phyloP scores from a whole-genome alignment of 2,329 filamentous ascomycete species.

The Epichloe amarillans region DNA sequence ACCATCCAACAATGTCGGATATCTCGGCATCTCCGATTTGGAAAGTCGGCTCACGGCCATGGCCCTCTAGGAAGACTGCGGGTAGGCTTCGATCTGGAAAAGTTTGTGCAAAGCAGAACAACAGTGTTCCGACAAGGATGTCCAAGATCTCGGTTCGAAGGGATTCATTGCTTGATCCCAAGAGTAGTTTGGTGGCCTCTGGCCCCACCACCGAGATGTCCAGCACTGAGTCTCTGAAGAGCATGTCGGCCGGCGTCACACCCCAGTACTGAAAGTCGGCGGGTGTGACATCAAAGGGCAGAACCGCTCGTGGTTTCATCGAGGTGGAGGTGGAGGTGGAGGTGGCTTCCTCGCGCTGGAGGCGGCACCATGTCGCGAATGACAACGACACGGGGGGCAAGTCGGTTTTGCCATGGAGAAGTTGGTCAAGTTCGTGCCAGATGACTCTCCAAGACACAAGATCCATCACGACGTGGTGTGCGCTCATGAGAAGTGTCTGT shows the following conservation, averaged over 20 bases:
- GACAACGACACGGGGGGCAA: constrained; percentile 6
- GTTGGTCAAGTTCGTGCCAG: constrained; percentile 8
- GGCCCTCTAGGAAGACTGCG: constrained; percentile 26
- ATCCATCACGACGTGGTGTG: constrained; percentile 19
- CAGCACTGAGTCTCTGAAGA: background rate
- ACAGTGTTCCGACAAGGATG: constrained; percentile 21
- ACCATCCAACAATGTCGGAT: constrained; percentile 31
- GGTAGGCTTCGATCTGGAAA: constrained; percentile 23
- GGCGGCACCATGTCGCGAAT: constrained; percentile 24
- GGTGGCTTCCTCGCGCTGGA: constrained; percentile 9
- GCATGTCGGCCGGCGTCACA: background rate
- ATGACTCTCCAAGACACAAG: constrained; percentile 36
- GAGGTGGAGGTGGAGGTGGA: constrained; percentile 1
- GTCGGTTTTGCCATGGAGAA: constrained; percentile 3
- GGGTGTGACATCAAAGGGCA: constrained; percentile 2
- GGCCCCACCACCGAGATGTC: constrained; percentile 4
- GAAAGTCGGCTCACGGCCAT: constrained; percentile 23
- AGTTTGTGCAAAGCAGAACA: constrained; percentile 19
- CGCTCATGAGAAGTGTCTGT: constrained; percentile 1
- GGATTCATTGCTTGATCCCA: constrained; percentile 16
- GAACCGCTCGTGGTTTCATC: background rate
- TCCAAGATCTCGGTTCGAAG: constrained; percentile 25
- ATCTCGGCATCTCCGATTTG: constrained; percentile 16
- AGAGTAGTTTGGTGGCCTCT: background rate
- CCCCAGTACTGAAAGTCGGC: constrained; percentile 12